These are phyloP conservation scores for Dujonia santamariae DNA, from an alignment of 1,139 yeast genomes.

Conservation along the genomic window DNA sequence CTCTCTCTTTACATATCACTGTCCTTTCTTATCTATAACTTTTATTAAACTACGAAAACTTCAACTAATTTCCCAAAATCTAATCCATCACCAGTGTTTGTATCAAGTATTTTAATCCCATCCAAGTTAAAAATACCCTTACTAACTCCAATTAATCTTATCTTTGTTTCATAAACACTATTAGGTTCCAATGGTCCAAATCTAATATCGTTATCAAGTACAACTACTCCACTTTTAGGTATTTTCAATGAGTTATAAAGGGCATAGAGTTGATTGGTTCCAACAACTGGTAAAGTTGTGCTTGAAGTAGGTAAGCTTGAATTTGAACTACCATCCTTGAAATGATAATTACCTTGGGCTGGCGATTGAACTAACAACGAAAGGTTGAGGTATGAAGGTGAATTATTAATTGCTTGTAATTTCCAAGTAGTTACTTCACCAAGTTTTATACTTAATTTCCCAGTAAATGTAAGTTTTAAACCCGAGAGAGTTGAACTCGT, in stretches of 20 bases:
- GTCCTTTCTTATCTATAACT: too few species aligned
- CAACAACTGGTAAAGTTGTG: slow-evolving; percentile 16
- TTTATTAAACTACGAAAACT: slow-evolving; percentile 55
- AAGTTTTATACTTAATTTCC: slow-evolving; percentile 56
- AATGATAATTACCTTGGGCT: slow-evolving; percentile 6
- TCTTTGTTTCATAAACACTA: slow-evolving; percentile 60
- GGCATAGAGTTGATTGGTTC: slow-evolving; percentile 23
- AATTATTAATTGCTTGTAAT: slow-evolving; percentile 63
- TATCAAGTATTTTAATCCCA: slow-evolving; percentile 64
- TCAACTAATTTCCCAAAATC: slow-evolving; percentile 73
- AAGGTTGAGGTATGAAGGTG: slow-evolving; percentile 44
- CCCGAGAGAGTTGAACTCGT: slow-evolving; percentile 40
- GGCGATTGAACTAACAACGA: slow-evolving; percentile 33
- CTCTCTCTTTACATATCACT: too few species aligned
- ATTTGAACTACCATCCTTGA: neutral
- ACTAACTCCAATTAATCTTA: slow-evolving; percentile 59
- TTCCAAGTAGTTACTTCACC: slow-evolving; percentile 66
- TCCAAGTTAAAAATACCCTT: slow-evolving; percentile 64
- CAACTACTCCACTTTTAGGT: slow-evolving; percentile 47
- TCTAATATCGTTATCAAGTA: slow-evolving; percentile 63
- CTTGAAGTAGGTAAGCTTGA: neutral
- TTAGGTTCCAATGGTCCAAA: slow-evolving; percentile 63
- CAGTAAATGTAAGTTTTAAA: slow-evolving; percentile 58
- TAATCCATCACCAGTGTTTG: slow-evolving; percentile 62
- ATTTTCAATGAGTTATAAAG: slow-evolving; percentile 37